Base-by-base conservation (phyloP, 2,329 filamentous ascomycete genomes). In the Diaporthe eres region DNA sequence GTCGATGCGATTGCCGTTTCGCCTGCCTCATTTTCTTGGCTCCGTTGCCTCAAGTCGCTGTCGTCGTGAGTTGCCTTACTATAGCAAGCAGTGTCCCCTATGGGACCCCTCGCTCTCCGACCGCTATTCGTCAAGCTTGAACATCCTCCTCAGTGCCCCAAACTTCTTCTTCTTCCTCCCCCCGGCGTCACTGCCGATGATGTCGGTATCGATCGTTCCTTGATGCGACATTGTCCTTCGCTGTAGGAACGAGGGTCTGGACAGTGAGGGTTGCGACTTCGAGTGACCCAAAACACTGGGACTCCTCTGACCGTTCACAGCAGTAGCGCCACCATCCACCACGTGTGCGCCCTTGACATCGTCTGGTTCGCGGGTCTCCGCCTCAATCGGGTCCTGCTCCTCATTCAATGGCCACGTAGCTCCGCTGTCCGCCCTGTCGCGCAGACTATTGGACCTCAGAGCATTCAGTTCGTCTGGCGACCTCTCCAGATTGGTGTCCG, bases 151-250 rank as follows among this genome's bases (percentile, higher is more conserved):
- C 81, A 95, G 83, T 73, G 87, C 85, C 57, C 88, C 88, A 83
- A 95, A 94, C 83, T 92, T 94, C 88, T 94, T 94, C 85, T 89
- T 91, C 85, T 84, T 88, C 77, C 79, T 82, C 51, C 67, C 68
- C 6, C 77, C 78, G 47, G 77, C 77, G 57, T 73, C 51, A 49
- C 78, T 65, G 9, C 77, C 78, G 19, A 74, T 72, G 17, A 55
- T 76, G 37, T 77, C 77, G 44, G 72, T 60, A 3, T 74, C 73
- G 15, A 74, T 71, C 58, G 76, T 49, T 15, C 61, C 74, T 12
- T 78, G 65, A 49, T 60, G 80, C 22, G 85, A 87, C 39, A 83
- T 82, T 72, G 82, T 85, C 65, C 85, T 81, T 55, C 85, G 82
- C 74, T 82, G 83, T 53, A 84, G 78, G 28, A 85, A 82, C 34